Evolutionary conservation across 495 filamentous ascomycete genomes (phyloP).

Genomic region (Hypoxylon cercidicola): DNA sequence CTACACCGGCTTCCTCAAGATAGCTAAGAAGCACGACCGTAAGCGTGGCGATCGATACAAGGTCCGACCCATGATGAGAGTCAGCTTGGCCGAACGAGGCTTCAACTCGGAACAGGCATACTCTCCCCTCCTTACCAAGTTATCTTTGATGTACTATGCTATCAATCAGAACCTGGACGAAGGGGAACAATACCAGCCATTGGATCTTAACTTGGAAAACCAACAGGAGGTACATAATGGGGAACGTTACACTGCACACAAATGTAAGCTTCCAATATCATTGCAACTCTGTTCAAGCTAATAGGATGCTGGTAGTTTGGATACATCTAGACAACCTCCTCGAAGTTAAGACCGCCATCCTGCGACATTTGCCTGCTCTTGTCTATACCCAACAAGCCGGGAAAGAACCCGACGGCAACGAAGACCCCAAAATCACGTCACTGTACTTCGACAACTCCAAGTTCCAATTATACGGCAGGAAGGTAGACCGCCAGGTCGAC

Average conservation of each 20-base stretch:
- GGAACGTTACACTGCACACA: constrained; percentile 86
- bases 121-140: constrained; percentile 84
- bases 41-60: constrained; percentile 82
- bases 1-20: constrained; percentile 97
- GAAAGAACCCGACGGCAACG: constrained; percentile 75
- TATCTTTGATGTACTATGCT: constrained; percentile 96
- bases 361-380: constrained; percentile 87
- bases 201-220: constrained; percentile 50
- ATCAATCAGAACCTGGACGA: constrained; percentile 82
- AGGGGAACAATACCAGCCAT: constrained; percentile 40
- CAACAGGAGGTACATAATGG: constrained; percentile 60
- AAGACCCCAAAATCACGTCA: constrained; percentile 91
- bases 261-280: constrained; percentile 66
- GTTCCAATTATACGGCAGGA: constrained; percentile 86
- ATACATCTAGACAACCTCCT: constrained; percentile 93
- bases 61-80: constrained; percentile 88
- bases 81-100: constrained; percentile 83
- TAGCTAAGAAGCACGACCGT: constrained; percentile 97
- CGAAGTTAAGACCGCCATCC: constrained; percentile 93
- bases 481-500: constrained; percentile 79
- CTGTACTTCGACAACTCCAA: constrained; percentile 92
- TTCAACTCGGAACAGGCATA: constrained; percentile 95
- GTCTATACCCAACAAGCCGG: constrained; percentile 92
- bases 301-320: constrained; percentile 70
- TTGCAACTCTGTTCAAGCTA: constrained; percentile 21